Evolutionary conservation across 768 basidiomycete species (phyloP).

Genomic region (Tricholoma hemisulphureum): DNA sequence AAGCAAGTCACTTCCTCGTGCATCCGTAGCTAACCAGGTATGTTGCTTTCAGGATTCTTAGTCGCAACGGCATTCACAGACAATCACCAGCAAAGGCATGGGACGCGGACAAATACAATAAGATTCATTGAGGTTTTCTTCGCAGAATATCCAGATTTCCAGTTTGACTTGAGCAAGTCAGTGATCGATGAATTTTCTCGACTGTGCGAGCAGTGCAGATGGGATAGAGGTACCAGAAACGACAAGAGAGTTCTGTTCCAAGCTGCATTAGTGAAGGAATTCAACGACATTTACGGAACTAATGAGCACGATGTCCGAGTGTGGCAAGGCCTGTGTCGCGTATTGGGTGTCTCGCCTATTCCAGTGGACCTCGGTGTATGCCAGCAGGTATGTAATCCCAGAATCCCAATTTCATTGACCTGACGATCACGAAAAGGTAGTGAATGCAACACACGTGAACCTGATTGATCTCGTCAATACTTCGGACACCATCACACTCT

Average conservation of each 20-base stretch:
- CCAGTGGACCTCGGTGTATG: slow-evolving; percentile 27
- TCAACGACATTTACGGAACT: slow-evolving; percentile 34
- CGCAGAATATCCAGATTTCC: slow-evolving; percentile 9
- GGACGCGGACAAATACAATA: background rate
- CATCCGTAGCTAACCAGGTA: background rate
- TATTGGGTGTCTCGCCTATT: slow-evolving; percentile 27
- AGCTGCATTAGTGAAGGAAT: slow-evolving; percentile 30
- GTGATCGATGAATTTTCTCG: slow-evolving; percentile 27
- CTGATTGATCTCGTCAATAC: slow-evolving; percentile 27
- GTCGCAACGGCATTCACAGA: background rate
- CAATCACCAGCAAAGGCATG: background rate
- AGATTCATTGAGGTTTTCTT: background rate
- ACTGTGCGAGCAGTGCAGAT: slow-evolving; percentile 17
- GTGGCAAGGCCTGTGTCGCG: slow-evolving; percentile 29
- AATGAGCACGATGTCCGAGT: slow-evolving; percentile 26
- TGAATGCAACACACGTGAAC: slow-evolving; percentile 35
- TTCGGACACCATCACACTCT: slow-evolving; percentile 12
- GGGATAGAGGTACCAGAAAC: slow-evolving; percentile 5
- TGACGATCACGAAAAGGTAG: slow-evolving; percentile 18
- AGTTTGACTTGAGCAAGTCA: slow-evolving; percentile 17
- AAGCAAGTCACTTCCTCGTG: no score
- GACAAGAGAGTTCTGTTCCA: slow-evolving; percentile 17
- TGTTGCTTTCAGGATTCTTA: background rate
- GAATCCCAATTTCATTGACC: background rate
- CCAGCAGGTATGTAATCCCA: slow-evolving; percentile 20